Percentiles rank a stretch among this genome's conserved stretches.
These are phyloP conservation scores for Ophiocordyceps sinensis DNA, from an alignment of 2,329 filamentous ascomycete genomes.

Conservation along the genomic window DNA sequence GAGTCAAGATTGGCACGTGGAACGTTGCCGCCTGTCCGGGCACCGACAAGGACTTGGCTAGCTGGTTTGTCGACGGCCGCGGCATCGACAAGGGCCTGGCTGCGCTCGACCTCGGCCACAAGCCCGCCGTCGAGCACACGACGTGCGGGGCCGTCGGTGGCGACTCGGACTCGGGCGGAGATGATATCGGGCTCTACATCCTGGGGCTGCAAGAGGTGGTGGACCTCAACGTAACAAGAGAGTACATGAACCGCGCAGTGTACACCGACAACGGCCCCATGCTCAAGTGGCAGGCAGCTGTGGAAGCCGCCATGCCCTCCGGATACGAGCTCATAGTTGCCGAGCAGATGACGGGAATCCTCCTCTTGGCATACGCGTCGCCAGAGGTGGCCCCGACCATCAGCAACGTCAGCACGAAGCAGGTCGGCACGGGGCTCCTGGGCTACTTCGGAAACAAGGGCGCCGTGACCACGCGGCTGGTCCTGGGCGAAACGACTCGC, in stretches of 20 bases:
- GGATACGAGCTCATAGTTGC: constrained; percentile 67
- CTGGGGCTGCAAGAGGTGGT: constrained; percentile 87
- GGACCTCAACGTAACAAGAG: constrained; percentile 64
- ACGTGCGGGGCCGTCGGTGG: constrained; percentile 20
- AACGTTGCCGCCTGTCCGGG: constrained; percentile 79
- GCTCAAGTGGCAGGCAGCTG: constrained; percentile 66
- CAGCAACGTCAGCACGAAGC: constrained; percentile 66
- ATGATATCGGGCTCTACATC: constrained; percentile 77
- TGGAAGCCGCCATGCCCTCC: constrained; percentile 58
- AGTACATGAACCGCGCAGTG: constrained; percentile 52
- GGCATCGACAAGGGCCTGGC: constrained; percentile 52
- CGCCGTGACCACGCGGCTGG: constrained; percentile 64
- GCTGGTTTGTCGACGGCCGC: constrained; percentile 74
- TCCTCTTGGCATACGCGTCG: constrained; percentile 76
- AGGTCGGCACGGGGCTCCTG: constrained; percentile 76
- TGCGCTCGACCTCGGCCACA: constrained; percentile 31
- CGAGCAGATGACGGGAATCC: constrained; percentile 74
- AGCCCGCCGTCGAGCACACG: constrained; percentile 18
- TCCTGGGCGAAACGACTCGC: constrained; percentile 80
- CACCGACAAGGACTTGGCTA: constrained; percentile 73
- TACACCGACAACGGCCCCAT: constrained; percentile 60
- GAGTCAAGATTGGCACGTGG: constrained; percentile 87
- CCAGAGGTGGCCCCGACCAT: constrained; percentile 60
- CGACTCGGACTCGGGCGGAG: constrained; percentile 26
- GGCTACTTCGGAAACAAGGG: constrained; percentile 97